A percentile compares a stretch with the other conserved stretches of the same genome.
Evolutionary conservation across 2,329 filamentous ascomycete genomes (phyloP).

Genomic region (Colletotrichum salicis): DNA sequence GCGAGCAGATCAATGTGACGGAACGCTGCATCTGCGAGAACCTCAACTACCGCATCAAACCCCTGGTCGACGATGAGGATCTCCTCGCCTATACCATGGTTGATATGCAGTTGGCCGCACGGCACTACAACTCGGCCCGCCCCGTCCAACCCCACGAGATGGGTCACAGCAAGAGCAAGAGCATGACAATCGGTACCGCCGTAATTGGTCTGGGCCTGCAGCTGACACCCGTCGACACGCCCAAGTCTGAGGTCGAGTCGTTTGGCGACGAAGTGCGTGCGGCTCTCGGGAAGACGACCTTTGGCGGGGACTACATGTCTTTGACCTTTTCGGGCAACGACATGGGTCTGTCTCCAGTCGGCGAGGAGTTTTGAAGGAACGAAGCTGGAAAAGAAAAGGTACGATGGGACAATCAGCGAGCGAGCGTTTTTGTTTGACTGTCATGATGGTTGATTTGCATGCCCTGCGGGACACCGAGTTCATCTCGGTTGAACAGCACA

Average conservation of each 20-base stretch:
- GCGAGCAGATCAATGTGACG: conserved; percentile 71
- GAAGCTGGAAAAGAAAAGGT: not conserved
- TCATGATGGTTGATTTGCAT: conserved; percentile 11
- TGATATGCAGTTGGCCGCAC: conserved; percentile 71
- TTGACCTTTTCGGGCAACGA: conserved; percentile 17
- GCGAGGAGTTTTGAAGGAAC: conserved; percentile 27
- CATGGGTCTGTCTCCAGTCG: conserved; percentile 25
- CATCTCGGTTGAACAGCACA: conserved; percentile 24
- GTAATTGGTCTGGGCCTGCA: conserved; percentile 52
- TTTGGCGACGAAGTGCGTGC: conserved; percentile 30
- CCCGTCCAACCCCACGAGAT: conserved; percentile 24
- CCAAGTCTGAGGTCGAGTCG: conserved; percentile 29
- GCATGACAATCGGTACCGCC: conserved; percentile 52
- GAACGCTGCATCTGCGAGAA: conserved; percentile 73
- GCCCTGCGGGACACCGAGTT: not conserved
- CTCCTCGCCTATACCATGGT: conserved; percentile 68
- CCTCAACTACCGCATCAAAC: conserved; percentile 71
- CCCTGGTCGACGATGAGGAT: conserved; percentile 65
- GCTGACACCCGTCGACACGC: conserved; percentile 54
- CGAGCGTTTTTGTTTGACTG: conserved; percentile 29
- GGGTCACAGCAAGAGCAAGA: conserved; percentile 47
- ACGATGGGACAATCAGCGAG: conserved; percentile 11
- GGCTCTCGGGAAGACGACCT: conserved; percentile 18
- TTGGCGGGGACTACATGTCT: conserved; percentile 31
- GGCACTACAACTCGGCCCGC: conserved; percentile 42